Percentiles rank a stretch among this genome's conserved stretches.
Conservation (phyloP, 208 protist species). For the Trichomonas tenax region DNA sequence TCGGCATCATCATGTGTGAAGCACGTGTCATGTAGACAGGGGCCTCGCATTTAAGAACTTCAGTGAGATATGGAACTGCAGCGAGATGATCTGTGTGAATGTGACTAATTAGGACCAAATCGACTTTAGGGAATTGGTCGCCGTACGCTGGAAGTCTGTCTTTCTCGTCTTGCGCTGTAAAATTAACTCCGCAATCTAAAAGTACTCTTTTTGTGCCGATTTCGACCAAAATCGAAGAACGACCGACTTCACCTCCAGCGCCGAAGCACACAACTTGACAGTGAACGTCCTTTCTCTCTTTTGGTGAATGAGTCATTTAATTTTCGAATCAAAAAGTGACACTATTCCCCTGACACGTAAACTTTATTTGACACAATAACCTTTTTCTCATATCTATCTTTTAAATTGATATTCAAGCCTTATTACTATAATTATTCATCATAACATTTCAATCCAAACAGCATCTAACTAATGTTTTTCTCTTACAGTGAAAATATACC, state of each 20-base stretch:
- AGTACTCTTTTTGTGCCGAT: not conserved
- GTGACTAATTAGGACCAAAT: not conserved
- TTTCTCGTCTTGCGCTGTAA: not conserved
- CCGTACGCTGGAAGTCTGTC: not conserved
- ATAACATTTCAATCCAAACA: too few relatives aligned
- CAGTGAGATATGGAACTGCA: constrained; percentile 5
- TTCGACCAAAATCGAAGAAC: not conserved
- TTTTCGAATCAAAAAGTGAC: too few relatives aligned
- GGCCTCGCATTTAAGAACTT: not conserved
- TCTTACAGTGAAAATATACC: too few relatives aligned
- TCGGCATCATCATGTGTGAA: not conserved
- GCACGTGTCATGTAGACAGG: not conserved
- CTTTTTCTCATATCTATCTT: too few relatives aligned
- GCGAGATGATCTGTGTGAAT: not conserved
- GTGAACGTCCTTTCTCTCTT: not conserved
- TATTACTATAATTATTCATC: too few relatives aligned
- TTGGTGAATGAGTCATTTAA: not conserved
- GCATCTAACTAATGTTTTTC: too few relatives aligned
- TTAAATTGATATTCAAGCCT: too few relatives aligned
- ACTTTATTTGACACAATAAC: too few relatives aligned
- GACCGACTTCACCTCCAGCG: not conserved
- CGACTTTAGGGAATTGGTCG: not conserved
- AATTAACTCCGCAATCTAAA: not conserved
- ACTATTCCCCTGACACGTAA: too few relatives aligned
- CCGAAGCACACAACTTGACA: not conserved